Evolutionary conservation across 176 grass and related monocot genomes (phyloP).

Genomic region (Rhynchospora breviuscula): DNA sequence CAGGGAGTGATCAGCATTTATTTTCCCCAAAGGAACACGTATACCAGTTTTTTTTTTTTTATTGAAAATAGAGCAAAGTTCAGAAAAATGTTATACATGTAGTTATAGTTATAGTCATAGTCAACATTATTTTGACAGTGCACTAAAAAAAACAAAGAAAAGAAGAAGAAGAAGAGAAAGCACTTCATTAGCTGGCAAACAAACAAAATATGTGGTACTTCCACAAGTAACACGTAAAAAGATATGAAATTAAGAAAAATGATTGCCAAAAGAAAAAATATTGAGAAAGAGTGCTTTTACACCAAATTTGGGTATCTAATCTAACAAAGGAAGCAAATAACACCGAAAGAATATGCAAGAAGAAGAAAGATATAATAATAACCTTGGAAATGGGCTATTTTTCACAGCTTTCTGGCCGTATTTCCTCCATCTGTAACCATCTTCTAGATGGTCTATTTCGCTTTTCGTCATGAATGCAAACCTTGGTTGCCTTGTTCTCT

Average conservation of each 20-base stretch:
- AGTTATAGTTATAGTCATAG: background rate
- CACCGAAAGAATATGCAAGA: background rate
- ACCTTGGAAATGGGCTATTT: conserved; percentile 96
- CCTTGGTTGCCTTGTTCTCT: conserved; percentile 54
- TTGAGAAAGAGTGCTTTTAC: background rate
- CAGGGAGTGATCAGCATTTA: background rate
- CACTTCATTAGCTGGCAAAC: no score
- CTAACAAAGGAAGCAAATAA: background rate
- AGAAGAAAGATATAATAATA: background rate
- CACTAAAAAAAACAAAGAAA: background rate
- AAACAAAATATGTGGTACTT: background rate
- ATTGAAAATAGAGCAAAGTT: background rate
- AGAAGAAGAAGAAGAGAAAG: background rate
- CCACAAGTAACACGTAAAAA: background rate
- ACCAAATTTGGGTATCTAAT: background rate
- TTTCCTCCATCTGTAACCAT: conserved; percentile 92
- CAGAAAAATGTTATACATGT: background rate
- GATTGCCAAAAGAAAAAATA: background rate
- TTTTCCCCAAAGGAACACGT: background rate
- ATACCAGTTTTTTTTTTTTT: no score
- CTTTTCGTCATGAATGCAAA: conserved; percentile 93
- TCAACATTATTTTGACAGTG: background rate
- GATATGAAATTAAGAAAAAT: background rate
- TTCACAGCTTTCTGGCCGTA: conserved; percentile 90
- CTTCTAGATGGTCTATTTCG: conserved; percentile 79